phyloP scores from a whole-genome alignment of 164 flowering plant species.

The grape (Vitis vinifera) region ASM3070453v1 NC_081816.1:2198001-2198500 shows the following conservation, averaged over 20 bases:
- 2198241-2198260: background rate
- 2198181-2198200: background rate
- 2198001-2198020: background rate
- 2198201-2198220: background rate
- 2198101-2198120: too few species aligned
- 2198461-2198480: too few species aligned
- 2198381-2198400: background rate
- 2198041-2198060: background rate
- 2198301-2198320: background rate
- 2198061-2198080: background rate
- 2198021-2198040: background rate
- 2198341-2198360: background rate
- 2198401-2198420: background rate
- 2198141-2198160: background rate
- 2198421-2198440: too few species aligned
- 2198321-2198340: background rate
- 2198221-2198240: background rate
- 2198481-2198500: too few species aligned
- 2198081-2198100: background rate
- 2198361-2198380: background rate
- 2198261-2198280: background rate
- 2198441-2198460: too few species aligned
- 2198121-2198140: background rate
- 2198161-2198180: background rate
- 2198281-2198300: background rate